Evolutionary conservation across 2,329 filamentous ascomycete species (phyloP).

Genomic region (Pseudogymnoascus verrucosus): DNA sequence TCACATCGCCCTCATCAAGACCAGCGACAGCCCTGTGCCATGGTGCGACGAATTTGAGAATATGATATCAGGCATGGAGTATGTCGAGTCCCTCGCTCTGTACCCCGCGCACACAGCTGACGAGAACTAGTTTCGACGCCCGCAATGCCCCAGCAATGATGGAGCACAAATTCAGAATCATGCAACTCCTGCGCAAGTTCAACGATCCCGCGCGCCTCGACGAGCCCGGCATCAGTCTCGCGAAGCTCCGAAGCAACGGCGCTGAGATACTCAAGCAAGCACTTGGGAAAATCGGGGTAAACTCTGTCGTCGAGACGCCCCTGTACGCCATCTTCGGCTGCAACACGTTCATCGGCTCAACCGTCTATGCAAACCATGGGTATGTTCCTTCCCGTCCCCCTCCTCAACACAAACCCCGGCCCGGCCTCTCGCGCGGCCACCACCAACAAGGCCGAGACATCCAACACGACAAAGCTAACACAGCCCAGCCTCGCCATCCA

Average conservation of each 20-base stretch:
- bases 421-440: background rate
- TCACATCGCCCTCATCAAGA: slow-evolving; percentile 8
- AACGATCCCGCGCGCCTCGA: slow-evolving; percentile 17
- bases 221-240: slow-evolving; percentile 14
- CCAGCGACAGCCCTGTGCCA: slow-evolving; percentile 8
- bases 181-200: slow-evolving; percentile 14
- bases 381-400: slow-evolving; percentile 10
- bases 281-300: slow-evolving; percentile 16
- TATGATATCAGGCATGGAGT: slow-evolving; percentile 23
- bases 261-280: slow-evolving; percentile 14
- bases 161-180: slow-evolving; percentile 12
- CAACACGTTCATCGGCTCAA: slow-evolving; percentile 18
- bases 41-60: slow-evolving; percentile 19
- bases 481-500: slow-evolving; percentile 18
- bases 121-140: background rate
- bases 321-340: slow-evolving; percentile 21
- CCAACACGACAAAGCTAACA: slow-evolving; percentile 1
- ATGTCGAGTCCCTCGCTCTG: background rate
- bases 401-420: background rate
- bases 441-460: background rate
- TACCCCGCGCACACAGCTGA: background rate
- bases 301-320: slow-evolving; percentile 17
- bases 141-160: slow-evolving; percentile 11
- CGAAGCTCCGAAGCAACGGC: slow-evolving; percentile 14
- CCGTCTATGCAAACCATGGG: slow-evolving; percentile 19